Percentiles rank a stretch among this genome's conserved stretches.
Conservation (phyloP, 805 yeast genomes). For the Kregervanrija fluxuum region DNA sequence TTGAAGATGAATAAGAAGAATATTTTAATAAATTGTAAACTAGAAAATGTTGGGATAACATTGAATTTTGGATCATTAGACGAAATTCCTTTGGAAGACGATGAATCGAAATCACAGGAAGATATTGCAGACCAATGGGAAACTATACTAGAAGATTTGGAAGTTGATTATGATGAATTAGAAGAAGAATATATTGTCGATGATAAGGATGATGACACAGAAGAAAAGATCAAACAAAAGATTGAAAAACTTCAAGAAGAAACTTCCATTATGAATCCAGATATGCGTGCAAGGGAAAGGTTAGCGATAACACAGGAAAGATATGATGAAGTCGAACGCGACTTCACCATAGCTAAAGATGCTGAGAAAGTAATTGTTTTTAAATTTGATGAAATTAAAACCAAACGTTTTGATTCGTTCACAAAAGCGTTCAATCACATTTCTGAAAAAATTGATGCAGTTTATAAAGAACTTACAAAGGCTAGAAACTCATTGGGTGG, state of each 20-base stretch:
- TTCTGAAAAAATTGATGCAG: slow-evolving; percentile 59
- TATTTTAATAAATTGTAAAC: slow-evolving; percentile 62
- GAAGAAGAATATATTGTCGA: slow-evolving; percentile 39
- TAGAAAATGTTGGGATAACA: slow-evolving; percentile 63
- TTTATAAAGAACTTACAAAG: slow-evolving; percentile 82
- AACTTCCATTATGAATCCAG: slow-evolving; percentile 59
- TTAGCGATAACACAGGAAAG: slow-evolving; percentile 59
- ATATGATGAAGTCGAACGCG: slow-evolving; percentile 54
- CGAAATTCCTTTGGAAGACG: slow-evolving; percentile 51
- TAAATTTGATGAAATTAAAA: slow-evolving; percentile 53
- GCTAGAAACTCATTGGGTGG: slow-evolving; percentile 78
- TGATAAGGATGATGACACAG: slow-evolving; percentile 32
- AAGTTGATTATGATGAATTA: slow-evolving; percentile 46
- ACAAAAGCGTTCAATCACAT: slow-evolving; percentile 73
- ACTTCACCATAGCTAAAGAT: slow-evolving; percentile 54
- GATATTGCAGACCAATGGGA: slow-evolving; percentile 29
- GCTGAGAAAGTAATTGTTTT: slow-evolving; percentile 48
- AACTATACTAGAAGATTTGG: slow-evolving; percentile 35
- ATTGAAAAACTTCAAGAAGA: slow-evolving; percentile 30
- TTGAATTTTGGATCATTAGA: slow-evolving; percentile 53
- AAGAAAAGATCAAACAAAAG: slow-evolving; percentile 23
- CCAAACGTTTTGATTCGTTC: slow-evolving; percentile 54
- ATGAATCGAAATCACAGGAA: slow-evolving; percentile 13
- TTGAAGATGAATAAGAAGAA: slow-evolving; percentile 49
- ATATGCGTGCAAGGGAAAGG: slow-evolving; percentile 72